These are phyloP conservation scores for Conidiobolus incongruus DNA, from an alignment of 371 early-diverging fungal species.

Conservation along the genomic window DNA sequence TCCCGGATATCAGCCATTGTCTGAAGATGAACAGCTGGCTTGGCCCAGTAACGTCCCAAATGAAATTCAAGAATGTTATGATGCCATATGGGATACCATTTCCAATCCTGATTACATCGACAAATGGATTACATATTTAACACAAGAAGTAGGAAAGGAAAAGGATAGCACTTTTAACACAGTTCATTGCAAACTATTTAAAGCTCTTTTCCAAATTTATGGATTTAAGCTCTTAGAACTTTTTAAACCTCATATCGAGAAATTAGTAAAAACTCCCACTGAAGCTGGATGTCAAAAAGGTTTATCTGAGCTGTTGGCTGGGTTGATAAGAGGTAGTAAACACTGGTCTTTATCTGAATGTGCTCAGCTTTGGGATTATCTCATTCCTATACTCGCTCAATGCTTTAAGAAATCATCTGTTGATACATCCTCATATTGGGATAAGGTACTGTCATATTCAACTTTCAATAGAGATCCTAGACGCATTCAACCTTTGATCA, in stretches of 20 bases:
- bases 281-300: slow-evolving; percentile 59
- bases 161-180: slow-evolving; percentile 31
- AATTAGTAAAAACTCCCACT: slow-evolving; percentile 20
- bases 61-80: too few species aligned
- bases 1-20: slow-evolving; percentile 19
- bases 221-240: slow-evolving; percentile 26
- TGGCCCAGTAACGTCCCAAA: too few species aligned
- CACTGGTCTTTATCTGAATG: slow-evolving; percentile 37
- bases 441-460: slow-evolving; percentile 4
- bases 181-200: slow-evolving; percentile 29
- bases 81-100: too few species aligned
- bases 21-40: too few species aligned
- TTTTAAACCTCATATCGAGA: slow-evolving; percentile 20
- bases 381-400: slow-evolving; percentile 21
- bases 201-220: slow-evolving; percentile 37
- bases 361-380: slow-evolving; percentile 32
- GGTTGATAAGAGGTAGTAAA: slow-evolving; percentile 62
- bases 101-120: background rate
- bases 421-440: slow-evolving; percentile 57
- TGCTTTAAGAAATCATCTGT: slow-evolving; percentile 29
- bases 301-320: slow-evolving; percentile 50
- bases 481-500: slow-evolving; percentile 42
- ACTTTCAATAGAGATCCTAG: slow-evolving; percentile 34
- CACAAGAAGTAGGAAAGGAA: slow-evolving; percentile 28
- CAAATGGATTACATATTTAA: slow-evolving; percentile 19